A percentile compares a stretch with the other conserved stretches of the same genome.
Evolutionary conservation across 371 early-diverging fungal species (phyloP).

Genomic region (Actinomucor elegans): DNA sequence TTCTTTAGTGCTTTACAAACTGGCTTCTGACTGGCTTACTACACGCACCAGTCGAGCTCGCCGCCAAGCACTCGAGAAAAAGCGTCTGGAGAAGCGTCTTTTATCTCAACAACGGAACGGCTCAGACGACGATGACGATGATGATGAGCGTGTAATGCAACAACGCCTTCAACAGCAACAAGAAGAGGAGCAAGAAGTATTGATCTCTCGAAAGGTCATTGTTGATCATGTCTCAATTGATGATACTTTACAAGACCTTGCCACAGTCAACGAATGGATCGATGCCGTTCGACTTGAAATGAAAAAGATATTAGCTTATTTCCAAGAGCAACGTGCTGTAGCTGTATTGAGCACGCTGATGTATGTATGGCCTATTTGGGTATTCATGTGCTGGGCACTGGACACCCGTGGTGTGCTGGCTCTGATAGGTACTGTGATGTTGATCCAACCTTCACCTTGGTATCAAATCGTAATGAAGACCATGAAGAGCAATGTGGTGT

Average conservation of each 20-base stretch:
- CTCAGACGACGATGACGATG: conserved; percentile 17
- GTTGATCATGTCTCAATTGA: conserved; percentile 39
- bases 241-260: conserved; percentile 38
- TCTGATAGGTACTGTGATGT: conserved; percentile 15
- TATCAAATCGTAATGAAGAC: conserved; percentile 14
- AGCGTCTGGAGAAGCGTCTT: conserved; percentile 18
- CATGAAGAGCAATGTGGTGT: conserved; percentile 18
- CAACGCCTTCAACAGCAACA: conserved; percentile 13
- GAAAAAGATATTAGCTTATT: not conserved
- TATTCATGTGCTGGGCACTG: conserved; percentile 20
- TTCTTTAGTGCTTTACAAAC: conserved; percentile 18
- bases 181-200: conserved; percentile 27
- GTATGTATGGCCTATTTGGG: conserved; percentile 38
- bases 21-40: conserved; percentile 30
- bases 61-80: conserved; percentile 32
- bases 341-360: conserved; percentile 22
- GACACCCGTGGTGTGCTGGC: conserved; percentile 24
- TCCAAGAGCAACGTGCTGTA: conserved; percentile 31
- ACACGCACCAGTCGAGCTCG: conserved; percentile 20
- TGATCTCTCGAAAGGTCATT: conserved; percentile 33
- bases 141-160: conserved; percentile 20
- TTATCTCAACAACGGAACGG: not conserved
- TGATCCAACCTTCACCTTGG: conserved; percentile 31
- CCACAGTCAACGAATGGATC: conserved; percentile 26
- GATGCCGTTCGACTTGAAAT: conserved; percentile 9